Base-by-base conservation (phyloP, 2,329 filamentous ascomycete genomes). In the Grosmannia huntii region DNA sequence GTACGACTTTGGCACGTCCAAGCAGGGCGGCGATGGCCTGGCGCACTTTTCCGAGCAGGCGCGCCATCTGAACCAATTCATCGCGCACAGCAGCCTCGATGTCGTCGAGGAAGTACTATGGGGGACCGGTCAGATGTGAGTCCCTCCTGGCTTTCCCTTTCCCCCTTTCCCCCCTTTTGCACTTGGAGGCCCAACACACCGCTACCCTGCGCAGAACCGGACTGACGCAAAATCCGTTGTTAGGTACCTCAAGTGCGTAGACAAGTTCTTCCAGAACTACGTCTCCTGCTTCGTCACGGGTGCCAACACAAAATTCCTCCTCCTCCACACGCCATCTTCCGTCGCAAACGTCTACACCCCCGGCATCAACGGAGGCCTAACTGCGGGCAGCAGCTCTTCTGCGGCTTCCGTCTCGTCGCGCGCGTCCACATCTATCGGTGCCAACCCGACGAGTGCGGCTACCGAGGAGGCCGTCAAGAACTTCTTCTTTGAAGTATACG, bases 31-130 rank as follows among this genome's bases (percentile, higher is more conserved):
- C 69, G 94, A 97, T 77, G 94, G 94, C 65, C 79, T 90, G 69
- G 82, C 92, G 61, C 87, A 89, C 68, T 97, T 96, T 77, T 83
- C 82, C 60, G 89, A 95, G 64, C 86, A 95, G 67, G 87, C 92
- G 57, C 85, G 89, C 62, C 89, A 95, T 71, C 87, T 96, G 79
- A 96, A 96, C 75, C 94, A 96, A 72, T 97, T 99, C 76, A 90
- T 97, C 69, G 84, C 96, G 36, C 92, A 99, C 75, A 91, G 89
- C 65, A 89, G 89, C 64, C 77, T 99, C 59, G 94, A 99, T 71
- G 89, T 97, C 52, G 88, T 96, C 56, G 94, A 99, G 74, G 94
- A 99, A 72, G 84, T 92, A 33, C 94, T 97, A 74, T 99, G 94
- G 92, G 86, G 84, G 7, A 89, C 79, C 61, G 87, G 88, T 5